Conservation (phyloP, 225 moss, liverwort and hornwort genomes). For the Physcomitrellopsis africana region DNA sequence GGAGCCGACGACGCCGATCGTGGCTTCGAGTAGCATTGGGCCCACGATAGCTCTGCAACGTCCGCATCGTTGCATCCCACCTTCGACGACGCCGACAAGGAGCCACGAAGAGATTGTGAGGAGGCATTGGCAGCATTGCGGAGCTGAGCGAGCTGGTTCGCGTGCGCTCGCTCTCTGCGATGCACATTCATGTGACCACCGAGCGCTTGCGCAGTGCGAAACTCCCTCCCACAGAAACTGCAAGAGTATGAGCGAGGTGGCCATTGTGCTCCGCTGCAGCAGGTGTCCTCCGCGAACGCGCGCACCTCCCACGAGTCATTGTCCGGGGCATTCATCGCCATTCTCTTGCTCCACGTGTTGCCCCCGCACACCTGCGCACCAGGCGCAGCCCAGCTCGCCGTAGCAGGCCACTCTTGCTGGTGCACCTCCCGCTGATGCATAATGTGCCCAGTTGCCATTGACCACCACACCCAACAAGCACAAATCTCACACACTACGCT, state of each 20-base stretch:
- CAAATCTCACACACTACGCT: slow-evolving; percentile 13
- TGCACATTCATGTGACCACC: slow-evolving; percentile 94
- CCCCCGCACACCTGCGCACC: slow-evolving; percentile 21
- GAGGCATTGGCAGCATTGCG: slow-evolving; percentile 25
- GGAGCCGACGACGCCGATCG: neutral
- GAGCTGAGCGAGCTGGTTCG: slow-evolving; percentile 63
- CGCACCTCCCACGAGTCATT: slow-evolving; percentile 71
- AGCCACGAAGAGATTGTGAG: neutral
- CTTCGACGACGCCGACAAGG: slow-evolving; percentile 4
- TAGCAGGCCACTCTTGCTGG: slow-evolving; percentile 34
- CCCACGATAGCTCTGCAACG: slow-evolving; percentile 9
- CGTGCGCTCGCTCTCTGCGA: slow-evolving; percentile 72
- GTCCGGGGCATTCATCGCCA: slow-evolving; percentile 28
- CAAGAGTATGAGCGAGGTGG: slow-evolving; percentile 83
- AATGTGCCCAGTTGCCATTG: slow-evolving; percentile 43
- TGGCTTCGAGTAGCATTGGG: neutral
- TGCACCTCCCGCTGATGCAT: slow-evolving; percentile 33
- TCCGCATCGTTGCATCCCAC: neutral
- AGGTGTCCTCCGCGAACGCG: slow-evolving; percentile 78
- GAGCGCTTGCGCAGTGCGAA: slow-evolving; percentile 83
- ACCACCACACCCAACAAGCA: neutral
- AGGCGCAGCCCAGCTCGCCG: slow-evolving; percentile 15
- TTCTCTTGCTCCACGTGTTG: slow-evolving; percentile 45
- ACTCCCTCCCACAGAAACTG: slow-evolving; percentile 81
- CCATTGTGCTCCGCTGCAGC: slow-evolving; percentile 70